Evolutionary conservation across 1,139 yeast species (phyloP), one percentile per base, ranked within the genome.

Genomic region (Scheffersomyces illinoinensis): DNA sequence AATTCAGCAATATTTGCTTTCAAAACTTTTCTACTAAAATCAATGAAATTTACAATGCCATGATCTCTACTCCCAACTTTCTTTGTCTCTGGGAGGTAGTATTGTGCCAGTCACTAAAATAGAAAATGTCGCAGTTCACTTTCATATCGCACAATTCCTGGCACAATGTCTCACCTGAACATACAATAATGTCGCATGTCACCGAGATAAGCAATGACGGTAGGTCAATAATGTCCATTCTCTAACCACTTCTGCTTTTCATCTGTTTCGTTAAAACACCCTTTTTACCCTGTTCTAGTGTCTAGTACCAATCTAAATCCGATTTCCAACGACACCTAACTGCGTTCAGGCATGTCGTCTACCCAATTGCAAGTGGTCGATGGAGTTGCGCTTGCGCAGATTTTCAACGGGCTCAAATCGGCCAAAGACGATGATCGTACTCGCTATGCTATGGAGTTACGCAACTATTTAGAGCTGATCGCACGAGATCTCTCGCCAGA

Each of bases 401-500:
- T 86, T 51, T 84, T 86, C 65, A 72, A 72, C 57, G 87, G 87
- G 50, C 75, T 87, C 58, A 80, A 79, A 63, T 84, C 88, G 50
- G 73, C 76, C 54, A 71, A 74, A 39, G 83, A 79, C 51, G 85
- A 83, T 26, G 89, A 85, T 59, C 76, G 92, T 55, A 68, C 72
- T 33, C 77, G 85, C 54, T 87, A 87, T 26, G 95, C 96, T 1
- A 76, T 77, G 48, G 95, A 90, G 65, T 76, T 93, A 59, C 81
- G 90, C 58, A 84, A 80, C 54, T 89, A 90, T 66, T 77, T 92
- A 59, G 85, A 87, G 21, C 83, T 91, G 0, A 82, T 90, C 20
- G 90, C 95, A 2, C 79, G 96, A 58, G 97, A 92, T 64, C 71
- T 84, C 59, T 85, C 95, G 0, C 83, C 90, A 0, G 97, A 92